Percentiles rank a stretch among this genome's conserved stretches.
phyloP scores from a whole-genome alignment of 345 rosid species.

The Populus nigra region DNA sequence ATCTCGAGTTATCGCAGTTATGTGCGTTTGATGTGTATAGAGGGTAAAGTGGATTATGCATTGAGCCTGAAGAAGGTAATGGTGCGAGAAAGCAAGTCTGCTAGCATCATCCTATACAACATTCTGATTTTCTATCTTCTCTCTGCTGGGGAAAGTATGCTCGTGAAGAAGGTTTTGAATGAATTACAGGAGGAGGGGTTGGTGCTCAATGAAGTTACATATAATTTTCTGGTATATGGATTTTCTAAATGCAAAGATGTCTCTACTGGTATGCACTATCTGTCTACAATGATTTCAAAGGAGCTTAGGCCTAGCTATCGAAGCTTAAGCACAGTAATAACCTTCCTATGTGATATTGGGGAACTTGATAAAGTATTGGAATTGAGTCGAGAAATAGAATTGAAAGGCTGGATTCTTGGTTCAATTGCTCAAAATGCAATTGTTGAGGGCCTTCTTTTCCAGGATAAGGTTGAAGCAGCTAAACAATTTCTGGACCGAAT shows the following conservation, averaged over 20 bases:
- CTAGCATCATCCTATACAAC: conserved; percentile 42
- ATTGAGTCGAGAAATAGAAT: conserved; percentile 55
- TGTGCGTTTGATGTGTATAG: conserved; percentile 49
- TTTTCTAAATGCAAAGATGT: conserved; percentile 45
- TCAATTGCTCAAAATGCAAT: conserved; percentile 50
- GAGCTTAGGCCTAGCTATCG: conserved; percentile 54
- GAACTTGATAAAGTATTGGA: conserved; percentile 44
- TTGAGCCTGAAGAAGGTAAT: conserved; percentile 50
- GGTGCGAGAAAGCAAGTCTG: conserved; percentile 33
- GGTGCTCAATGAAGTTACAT: conserved; percentile 48
- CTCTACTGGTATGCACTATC: conserved; percentile 39
- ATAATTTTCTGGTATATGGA: conserved; percentile 66
- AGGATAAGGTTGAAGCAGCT: conserved; percentile 47
- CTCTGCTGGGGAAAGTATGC: conserved; percentile 31
- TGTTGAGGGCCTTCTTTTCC: conserved; percentile 43
- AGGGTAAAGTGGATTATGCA: conserved; percentile 38
- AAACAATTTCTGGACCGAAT: conserved; percentile 49
- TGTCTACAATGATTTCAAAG: conserved; percentile 56
- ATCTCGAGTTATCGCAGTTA: conserved; percentile 47
- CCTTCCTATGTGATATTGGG: conserved; percentile 41
- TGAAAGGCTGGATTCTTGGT: conserved; percentile 44
- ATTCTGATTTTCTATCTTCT: conserved; percentile 55
- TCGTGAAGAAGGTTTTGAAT: conserved; percentile 40
- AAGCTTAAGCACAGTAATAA: conserved; percentile 49
- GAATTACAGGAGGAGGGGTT: conserved; percentile 46